These are phyloP conservation scores for Ramalina intermedia DNA, from an alignment of 495 filamentous ascomycete genomes.

Conservation along the genomic window DNA sequence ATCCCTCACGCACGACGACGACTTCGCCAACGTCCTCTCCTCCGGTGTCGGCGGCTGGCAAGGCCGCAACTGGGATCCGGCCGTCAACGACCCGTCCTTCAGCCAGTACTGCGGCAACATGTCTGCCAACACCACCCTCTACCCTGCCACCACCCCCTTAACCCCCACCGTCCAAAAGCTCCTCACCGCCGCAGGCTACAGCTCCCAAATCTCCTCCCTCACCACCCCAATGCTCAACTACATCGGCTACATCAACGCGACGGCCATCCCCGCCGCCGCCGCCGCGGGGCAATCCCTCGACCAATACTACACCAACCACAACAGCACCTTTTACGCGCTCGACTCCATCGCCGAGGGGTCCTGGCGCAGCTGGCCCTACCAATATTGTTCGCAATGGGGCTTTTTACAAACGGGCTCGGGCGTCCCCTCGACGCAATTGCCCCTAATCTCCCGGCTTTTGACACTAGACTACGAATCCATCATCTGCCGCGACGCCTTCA, in stretches of 20 bases:
- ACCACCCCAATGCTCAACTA: slow-evolving; percentile 47
- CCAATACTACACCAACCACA: slow-evolving; percentile 37
- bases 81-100: slow-evolving; percentile 36
- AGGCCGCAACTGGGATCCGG: slow-evolving; percentile 55
- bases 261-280: slow-evolving; percentile 21
- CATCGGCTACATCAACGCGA: slow-evolving; percentile 44
- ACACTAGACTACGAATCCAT: slow-evolving; percentile 36
- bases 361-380: slow-evolving; percentile 50
- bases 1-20: slow-evolving; percentile 40
- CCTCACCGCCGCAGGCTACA: slow-evolving; percentile 41
- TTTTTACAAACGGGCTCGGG: slow-evolving; percentile 53
- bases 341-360: slow-evolving; percentile 29
- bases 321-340: slow-evolving; percentile 34
- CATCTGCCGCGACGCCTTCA: slow-evolving; percentile 46
- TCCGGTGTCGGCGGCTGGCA: slow-evolving; percentile 42
- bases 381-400: slow-evolving; percentile 46
- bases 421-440: slow-evolving; percentile 39
- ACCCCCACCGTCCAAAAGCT: slow-evolving; percentile 31
- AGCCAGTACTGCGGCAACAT: slow-evolving; percentile 46
- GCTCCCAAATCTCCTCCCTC: slow-evolving; percentile 27
- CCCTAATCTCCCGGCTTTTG: slow-evolving; percentile 50
- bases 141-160: slow-evolving; percentile 26
- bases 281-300: slow-evolving; percentile 30
- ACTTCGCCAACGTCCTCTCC: slow-evolving; percentile 45
- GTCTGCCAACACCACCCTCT: slow-evolving; percentile 28